Evolutionary conservation across 1,139 yeast genomes (phyloP).

Genomic region (Sugiyamaella xylanicola): DNA sequence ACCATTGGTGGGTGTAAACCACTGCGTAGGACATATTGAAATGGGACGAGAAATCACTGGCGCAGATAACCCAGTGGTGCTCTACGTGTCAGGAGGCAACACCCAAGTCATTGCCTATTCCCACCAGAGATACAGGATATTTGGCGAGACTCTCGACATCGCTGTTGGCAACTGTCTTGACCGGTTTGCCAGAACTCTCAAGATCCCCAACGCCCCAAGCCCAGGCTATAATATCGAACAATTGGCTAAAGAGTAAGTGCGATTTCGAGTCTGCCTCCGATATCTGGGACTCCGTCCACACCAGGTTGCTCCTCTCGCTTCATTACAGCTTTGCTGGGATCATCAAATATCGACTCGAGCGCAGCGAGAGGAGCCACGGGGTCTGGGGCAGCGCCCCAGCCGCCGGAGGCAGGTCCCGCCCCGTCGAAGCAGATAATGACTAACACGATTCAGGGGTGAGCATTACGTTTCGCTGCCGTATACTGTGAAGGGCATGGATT

Average conservation of each 20-base stretch:
- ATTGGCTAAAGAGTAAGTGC: conserved; percentile 62
- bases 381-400: not conserved
- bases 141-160: conserved; percentile 95
- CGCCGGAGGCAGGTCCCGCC: not conserved
- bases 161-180: conserved; percentile 98
- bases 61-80: conserved; percentile 90
- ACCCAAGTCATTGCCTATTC: conserved; percentile 98
- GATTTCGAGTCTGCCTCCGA: not conserved
- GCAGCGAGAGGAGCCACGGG: not conserved
- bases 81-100: conserved; percentile 97
- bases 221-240: conserved; percentile 98
- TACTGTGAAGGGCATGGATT: conserved; percentile 97
- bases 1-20: conserved; percentile 93
- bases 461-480: conserved; percentile 81
- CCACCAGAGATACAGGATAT: conserved; percentile 86
- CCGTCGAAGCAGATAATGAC: not conserved
- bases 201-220: conserved; percentile 88
- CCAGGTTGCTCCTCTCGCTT: not conserved
- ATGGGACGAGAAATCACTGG: conserved; percentile 99
- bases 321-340: not conserved
- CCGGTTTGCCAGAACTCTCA: conserved; percentile 87
- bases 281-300: not conserved
- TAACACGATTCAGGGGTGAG: conserved; percentile 45
- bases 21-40: conserved; percentile 96
- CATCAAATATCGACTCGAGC: not conserved